Evolutionary conservation across 805 yeast species (phyloP), one percentile per base, ranked within the genome.

Genomic region (Candida patagonica): DNA sequence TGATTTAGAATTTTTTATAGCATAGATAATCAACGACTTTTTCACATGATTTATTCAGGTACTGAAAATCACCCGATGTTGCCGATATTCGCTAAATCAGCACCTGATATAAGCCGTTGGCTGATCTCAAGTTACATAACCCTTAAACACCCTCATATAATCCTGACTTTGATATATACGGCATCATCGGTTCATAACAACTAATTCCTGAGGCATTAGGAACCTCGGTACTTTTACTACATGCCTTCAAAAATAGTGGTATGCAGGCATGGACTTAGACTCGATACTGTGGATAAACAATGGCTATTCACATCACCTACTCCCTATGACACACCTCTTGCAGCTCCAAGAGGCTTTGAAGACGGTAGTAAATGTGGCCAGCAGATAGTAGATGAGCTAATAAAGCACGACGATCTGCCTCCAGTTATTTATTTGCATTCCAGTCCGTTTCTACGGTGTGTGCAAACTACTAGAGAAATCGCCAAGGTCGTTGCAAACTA

Each of bases 241-340:
- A 43, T 45, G 45, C 25, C 41, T n/a, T 15, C 34, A 17, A 44
- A 42, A 19, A 42, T 56, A 12, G 47, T 55, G 10, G 49, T 62
- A 13, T 60, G 54, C 6, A 54, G 67, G 17, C 67, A 62, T 44
- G 61, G 59, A 12, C 43, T 53, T 6, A 53, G 67, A 8, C 54
- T 48, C 35, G 67, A 62, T 45, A 46, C 45, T 7, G 54, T 40
- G 10, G 60, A 59, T 41, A 42, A 44, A 30, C 21, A 36, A n/a
- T 62, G 67, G 67, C 40, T 37, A 19, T 35, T 31, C 25, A 42
- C 57, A 3, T 50, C 60, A 10, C 58, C 63, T 2, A 49, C 56
- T 13, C 64, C 67, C 10, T 63, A 61, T 48, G 65, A 62, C 44
- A 52, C 67, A 6, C 67, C 67, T 4, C 49, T 62, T 36, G 47